Base-by-base conservation (phyloP, 169 alveolate species). In the Prorocentrum cordatum region DNA sequence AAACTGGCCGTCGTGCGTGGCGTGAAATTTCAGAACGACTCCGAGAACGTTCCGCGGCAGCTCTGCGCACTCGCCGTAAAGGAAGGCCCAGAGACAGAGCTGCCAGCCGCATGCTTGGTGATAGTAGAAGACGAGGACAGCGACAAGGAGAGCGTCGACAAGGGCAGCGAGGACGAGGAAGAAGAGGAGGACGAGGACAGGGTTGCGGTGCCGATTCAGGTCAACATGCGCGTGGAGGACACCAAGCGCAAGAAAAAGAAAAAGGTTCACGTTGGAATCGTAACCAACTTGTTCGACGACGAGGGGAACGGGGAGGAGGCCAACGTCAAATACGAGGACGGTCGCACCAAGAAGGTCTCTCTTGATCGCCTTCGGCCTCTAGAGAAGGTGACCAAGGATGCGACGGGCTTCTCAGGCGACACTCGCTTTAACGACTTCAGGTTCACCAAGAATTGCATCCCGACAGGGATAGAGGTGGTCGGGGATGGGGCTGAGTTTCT, bases 131-230 rank as follows among this genome's bases (percentile, higher is more conserved):
- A 77, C 16, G 88, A 77, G 12, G 88, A 77, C 32, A 77, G 88
- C 32, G 88, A 77, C 88, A 77, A 77, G 68, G 88, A 77, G 27
- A 77, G 88, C 10, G 88, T 77, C n/a, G 88, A 77, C 75, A 77
- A 77, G 59, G 88, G 88, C 88, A 1, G 24, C 14, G 88, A 77
- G 29, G 88, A 77, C 16, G 88, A 77, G 64, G 88, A 77, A 27
- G 85, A 73, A 62, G 85, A 73, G 32, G 82, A 70, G 82, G 88
- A 61, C 42, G 47, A 77, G 88, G 88, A 77, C 47, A 72, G 88
- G 7, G 88, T 77, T 31, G 62, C 75, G 27, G 88, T 77, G 32
- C 88, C 88, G 0, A 42, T 77, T 14, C 88, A 75, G 2, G 75
- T 77, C 33, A 77, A 77, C 75, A 77, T 77, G 88, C 72, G 88